Base-by-base conservation (phyloP, 176 grass and related monocot species). In the Puya raimondii region DNA sequence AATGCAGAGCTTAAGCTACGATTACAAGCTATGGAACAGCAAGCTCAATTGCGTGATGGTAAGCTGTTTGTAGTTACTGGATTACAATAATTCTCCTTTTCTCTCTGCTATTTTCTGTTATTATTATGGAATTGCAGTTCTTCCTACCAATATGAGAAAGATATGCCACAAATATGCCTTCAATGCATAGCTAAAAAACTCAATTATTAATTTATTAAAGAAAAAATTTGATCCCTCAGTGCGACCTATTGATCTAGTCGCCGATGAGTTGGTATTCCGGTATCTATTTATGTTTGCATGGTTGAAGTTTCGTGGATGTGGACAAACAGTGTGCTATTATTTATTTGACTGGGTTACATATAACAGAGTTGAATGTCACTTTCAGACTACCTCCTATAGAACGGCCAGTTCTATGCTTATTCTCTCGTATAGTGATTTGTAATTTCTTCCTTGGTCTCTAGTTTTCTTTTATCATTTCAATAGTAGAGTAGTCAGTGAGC, bases 1-100 rank as follows among this genome's bases (percentile, higher is more conserved):
- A 97, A 97, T 88, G 82, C 84, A 75, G 93, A 97, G 68, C 89
- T 97, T 69, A 97, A 92, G 73, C 79, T 97, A 90, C 83, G 93
- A 77, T 85, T 97, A 72, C 93, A 97, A 77, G 89, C 89, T 51
- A 97, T 97, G 86, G 89, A 97, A 66, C 93, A 97, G 65, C 93
- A 97, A 67, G 93, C 93, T 69, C 93, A 97, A 74, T 70, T 97
- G 49, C 83, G 87, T 63, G 89, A 97, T 77, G 93, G 89, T 97
- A 78, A 77, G 65, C 10, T 27, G 51, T 16, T 61, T 61, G 9
- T 18, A 61, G 5, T 61, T 61, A 10, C 14, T 61, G 56, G 7
- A 61, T 42, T 7, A 7, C 33, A 42, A 42, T 42, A 42, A 42
- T 42, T 42, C 33, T 42, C 33, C 33, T 42, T 42, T 42, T 4